Evolutionary conservation across 768 basidiomycete genomes (phyloP).

Genomic region (Lentinus tigrinus): DNA sequence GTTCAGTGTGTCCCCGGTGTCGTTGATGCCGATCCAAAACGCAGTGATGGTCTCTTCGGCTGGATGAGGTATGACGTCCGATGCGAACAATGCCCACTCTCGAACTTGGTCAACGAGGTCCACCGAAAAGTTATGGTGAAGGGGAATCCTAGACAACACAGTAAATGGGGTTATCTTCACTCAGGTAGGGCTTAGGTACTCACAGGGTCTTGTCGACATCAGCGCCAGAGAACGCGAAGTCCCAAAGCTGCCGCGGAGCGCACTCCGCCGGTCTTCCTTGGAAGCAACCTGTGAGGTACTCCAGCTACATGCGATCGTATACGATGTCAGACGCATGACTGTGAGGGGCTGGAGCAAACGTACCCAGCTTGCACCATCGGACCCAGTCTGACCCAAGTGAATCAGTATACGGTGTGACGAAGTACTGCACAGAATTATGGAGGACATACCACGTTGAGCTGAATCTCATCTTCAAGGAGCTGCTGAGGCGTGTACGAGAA

Average conservation of each 20-base stretch:
- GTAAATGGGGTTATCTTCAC: neutral
- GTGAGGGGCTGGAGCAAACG: neutral
- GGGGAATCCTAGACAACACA: slow-evolving; percentile 35
- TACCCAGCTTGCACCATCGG: slow-evolving; percentile 54
- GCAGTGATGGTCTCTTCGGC: slow-evolving; percentile 13
- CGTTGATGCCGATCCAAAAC: slow-evolving; percentile 4
- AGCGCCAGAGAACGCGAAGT: slow-evolving; percentile 52
- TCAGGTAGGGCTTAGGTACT: neutral
- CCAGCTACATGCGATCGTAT: slow-evolving; percentile 33
- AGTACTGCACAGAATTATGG: neutral
- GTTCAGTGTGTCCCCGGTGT: slow-evolving; percentile 18
- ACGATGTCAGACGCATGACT: neutral
- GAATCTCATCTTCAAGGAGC: slow-evolving; percentile 42
- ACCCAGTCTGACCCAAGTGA: slow-evolving; percentile 41
- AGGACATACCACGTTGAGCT: slow-evolving; percentile 39
- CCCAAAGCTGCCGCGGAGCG: slow-evolving; percentile 43
- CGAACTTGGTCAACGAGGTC: slow-evolving; percentile 47
- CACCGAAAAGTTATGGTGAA: slow-evolving; percentile 47
- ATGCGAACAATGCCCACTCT: slow-evolving; percentile 45
- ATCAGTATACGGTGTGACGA: neutral
- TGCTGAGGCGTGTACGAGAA: slow-evolving; percentile 41
- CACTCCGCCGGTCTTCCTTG: slow-evolving; percentile 43
- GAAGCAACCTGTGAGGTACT: slow-evolving; percentile 52
- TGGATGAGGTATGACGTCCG: slow-evolving; percentile 44
- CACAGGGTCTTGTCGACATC: slow-evolving; percentile 13